Base-by-base conservation (phyloP, 495 filamentous ascomycete genomes). In the Lentithecium fluviatile region DNA sequence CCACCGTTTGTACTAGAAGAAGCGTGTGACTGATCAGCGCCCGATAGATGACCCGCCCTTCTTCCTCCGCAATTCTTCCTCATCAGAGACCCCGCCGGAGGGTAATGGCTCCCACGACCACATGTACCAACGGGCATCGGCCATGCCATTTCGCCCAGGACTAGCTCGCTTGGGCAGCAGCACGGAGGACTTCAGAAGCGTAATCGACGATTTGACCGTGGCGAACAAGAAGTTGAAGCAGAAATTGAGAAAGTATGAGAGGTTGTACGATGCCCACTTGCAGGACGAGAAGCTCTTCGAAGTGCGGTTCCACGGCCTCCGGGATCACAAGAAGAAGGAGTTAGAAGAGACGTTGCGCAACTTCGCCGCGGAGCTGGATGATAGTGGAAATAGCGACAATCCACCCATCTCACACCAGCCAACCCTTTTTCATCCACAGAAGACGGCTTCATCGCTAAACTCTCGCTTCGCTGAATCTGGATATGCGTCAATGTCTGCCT, bases 201-300 rank as follows among this genome's bases (percentile, higher is more conserved):
- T 77, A 34, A 76, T 77, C 46, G 74, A 77, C 52, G 74, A 77
- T 50, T 56, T 77, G 11, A 77, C 74, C n/a, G 57, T 77, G 21
- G 63, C 67, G 42, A 77, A 77, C 62, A 77, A 89, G 66, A 83
- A 81, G 58, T 70, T 92, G 50, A 89, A 85, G 72, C 80, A 82
- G 62, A 85, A 83, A 65, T 60, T 93, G 57, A 83, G 77, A 66
- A 83, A 83, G 53, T 87, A 87, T 60, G 85, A 87, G 69, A 83
- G 80, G 47, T 69, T 82, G 56, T 81, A 86, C 12, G 80, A 82
- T 32, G 74, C 81, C 32, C 78, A 83, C 59, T 71, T 89, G 52
- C 70, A 81, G 25, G 70, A 78, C 29, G 88, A 92, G 17, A 88
- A 85, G 62, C 74, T 92, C 2, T 90, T 92, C 63, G 89, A 92